These are phyloP conservation scores for Malbranchea zuffiana DNA, from an alignment of 2,329 filamentous ascomycete genomes.

Conservation along the genomic window DNA sequence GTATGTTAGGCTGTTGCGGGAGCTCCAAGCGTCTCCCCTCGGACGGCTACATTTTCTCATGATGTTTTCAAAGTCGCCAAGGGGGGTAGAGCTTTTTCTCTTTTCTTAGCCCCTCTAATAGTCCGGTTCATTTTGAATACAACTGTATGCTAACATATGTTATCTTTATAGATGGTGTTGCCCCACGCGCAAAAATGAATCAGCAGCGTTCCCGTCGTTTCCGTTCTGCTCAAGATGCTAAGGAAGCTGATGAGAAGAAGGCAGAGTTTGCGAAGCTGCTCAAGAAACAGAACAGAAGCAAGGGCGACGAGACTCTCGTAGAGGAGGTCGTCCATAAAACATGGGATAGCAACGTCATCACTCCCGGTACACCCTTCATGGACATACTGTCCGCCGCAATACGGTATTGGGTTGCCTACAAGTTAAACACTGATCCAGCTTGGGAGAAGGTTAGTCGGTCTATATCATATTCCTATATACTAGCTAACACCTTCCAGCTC, in stretches of 20 bases:
- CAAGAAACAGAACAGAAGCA: constrained; percentile 62
- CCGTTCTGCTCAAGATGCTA: constrained; percentile 83
- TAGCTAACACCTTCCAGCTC: constrained; percentile 39
- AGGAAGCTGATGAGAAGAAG: constrained; percentile 87
- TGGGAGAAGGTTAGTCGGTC: constrained; percentile 58
- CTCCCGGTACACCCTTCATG: constrained; percentile 97
- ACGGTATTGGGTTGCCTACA: constrained; percentile 95
- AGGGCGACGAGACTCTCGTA: constrained; percentile 50
- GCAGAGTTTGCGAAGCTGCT: constrained; percentile 77
- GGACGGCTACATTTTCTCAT: constrained; percentile 22
- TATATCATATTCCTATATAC: not conserved
- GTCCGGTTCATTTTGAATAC: constrained; percentile 1
- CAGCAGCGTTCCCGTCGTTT: constrained; percentile 95
- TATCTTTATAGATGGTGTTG: constrained; percentile 65
- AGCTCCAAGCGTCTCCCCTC: constrained; percentile 16
- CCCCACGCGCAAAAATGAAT: constrained; percentile 98
- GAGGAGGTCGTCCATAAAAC: constrained; percentile 65
- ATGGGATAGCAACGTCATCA: constrained; percentile 83
- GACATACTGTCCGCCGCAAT: constrained; percentile 81
- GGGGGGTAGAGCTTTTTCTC: constrained; percentile 20
- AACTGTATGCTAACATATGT: constrained; percentile 20
- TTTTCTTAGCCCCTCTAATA: constrained; percentile 4
- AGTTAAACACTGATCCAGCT: constrained; percentile 88
- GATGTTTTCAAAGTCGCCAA: constrained; percentile 22
- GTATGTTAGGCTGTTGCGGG: constrained; percentile 34